Percentiles rank a stretch among this genome's conserved stretches.
Evolutionary conservation across 768 basidiomycete genomes (phyloP).

Genomic region (Macrolepiota albuminosa): DNA sequence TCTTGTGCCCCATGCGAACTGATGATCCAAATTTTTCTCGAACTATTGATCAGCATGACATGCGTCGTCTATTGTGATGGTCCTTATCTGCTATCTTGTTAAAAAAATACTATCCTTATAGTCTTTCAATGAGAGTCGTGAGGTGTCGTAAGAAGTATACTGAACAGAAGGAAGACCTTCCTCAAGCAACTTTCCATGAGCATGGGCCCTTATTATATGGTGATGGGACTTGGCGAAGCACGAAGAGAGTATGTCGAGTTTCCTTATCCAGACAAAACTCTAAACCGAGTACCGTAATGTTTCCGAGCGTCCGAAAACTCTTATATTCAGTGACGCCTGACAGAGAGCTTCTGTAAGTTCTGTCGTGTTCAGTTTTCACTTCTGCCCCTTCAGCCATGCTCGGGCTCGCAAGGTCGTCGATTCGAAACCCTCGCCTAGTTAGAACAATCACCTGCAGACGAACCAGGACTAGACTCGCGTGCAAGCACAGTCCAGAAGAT

Average conservation of each 20-base stretch:
- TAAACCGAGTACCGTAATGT: slow-evolving; percentile 15
- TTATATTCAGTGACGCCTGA: background rate
- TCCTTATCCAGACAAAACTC: background rate
- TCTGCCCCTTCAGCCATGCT: slow-evolving; percentile 7
- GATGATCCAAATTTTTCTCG: too few relatives aligned
- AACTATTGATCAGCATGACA: background rate
- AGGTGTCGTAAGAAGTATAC: background rate
- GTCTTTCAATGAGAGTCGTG: background rate
- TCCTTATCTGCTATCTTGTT: background rate
- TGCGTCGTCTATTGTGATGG: background rate
- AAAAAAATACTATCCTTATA: background rate
- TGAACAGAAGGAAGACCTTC: background rate
- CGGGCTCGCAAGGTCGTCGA: slow-evolving; percentile 4
- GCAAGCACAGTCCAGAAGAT: slow-evolving; percentile 6
- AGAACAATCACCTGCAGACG: background rate
- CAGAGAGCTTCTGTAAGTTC: background rate
- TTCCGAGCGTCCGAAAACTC: slow-evolving; percentile 11
- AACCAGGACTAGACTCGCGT: slow-evolving; percentile 8
- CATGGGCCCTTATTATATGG: background rate
- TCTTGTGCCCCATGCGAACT: background rate
- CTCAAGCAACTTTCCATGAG: background rate
- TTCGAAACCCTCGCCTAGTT: background rate
- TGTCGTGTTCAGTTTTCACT: background rate
- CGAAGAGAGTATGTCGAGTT: background rate
- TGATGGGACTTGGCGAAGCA: background rate